A percentile compares a stretch with the other conserved stretches of the same genome.
phyloP scores from a whole-genome alignment of 2,329 filamentous ascomycete species.

The Calonectria henricotiae region DNA sequence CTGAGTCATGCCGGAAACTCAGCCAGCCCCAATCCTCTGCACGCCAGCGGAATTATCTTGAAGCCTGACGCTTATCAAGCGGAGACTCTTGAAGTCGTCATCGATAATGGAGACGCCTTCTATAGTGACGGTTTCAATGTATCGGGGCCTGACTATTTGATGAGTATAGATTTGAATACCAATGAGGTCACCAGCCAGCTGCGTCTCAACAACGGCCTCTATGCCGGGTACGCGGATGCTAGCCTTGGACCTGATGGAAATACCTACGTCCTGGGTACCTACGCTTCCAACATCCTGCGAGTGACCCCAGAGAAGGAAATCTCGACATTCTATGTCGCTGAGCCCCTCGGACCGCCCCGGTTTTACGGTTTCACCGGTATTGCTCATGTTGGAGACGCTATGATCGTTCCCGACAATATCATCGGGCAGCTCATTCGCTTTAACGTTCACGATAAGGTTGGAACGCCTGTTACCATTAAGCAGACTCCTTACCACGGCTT shows the following conservation, averaged over 20 bases:
- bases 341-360: slow-evolving; percentile 7
- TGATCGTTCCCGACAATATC: slow-evolving; percentile 14
- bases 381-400: slow-evolving; percentile 15
- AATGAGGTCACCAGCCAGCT: slow-evolving; percentile 5
- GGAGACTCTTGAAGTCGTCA: slow-evolving; percentile 10
- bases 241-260: slow-evolving; percentile 16
- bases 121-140: slow-evolving; percentile 12
- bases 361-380: slow-evolving; percentile 14
- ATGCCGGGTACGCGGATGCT: slow-evolving; percentile 12
- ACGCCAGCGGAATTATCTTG: slow-evolving; percentile 16
- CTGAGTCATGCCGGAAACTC: slow-evolving; percentile 13
- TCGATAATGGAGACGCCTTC: slow-evolving; percentile 15
- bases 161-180: slow-evolving; percentile 13
- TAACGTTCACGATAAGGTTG: slow-evolving; percentile 11
- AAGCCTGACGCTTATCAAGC: slow-evolving; percentile 14
- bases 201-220: slow-evolving; percentile 14
- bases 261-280: slow-evolving; percentile 16
- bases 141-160: slow-evolving; percentile 15
- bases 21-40: slow-evolving; percentile 12
- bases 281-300: slow-evolving; percentile 11
- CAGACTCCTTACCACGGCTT: slow-evolving; percentile 15
- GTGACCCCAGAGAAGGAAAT: slow-evolving; percentile 16
- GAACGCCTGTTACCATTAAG: slow-evolving; percentile 8
- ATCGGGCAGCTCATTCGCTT: slow-evolving; percentile 16
- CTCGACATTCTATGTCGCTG: slow-evolving; percentile 15